Conservation (phyloP, 805 yeast genomes). For the Metschnikowia colocasiae region DNA sequence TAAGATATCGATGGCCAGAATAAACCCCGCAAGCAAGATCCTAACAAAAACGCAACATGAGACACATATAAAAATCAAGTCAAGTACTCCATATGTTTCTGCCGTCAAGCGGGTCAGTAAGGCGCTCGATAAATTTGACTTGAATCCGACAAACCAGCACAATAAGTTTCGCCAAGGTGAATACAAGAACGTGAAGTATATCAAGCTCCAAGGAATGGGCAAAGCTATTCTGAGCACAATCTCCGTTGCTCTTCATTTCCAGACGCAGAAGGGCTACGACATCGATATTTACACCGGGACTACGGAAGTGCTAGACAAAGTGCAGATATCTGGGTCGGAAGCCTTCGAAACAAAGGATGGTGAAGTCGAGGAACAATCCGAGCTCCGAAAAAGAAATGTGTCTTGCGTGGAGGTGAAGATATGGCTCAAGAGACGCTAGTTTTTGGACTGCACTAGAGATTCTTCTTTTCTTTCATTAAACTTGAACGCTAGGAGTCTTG, state of each 20-base stretch:
- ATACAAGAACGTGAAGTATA: constrained; percentile 41
- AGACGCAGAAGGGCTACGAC: constrained; percentile 43
- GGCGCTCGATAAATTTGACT: constrained; percentile 43
- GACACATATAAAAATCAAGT: constrained; percentile 54
- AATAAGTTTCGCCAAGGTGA: constrained; percentile 29
- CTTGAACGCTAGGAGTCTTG: neutral
- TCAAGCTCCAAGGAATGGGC: constrained; percentile 75
- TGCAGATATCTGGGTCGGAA: constrained; percentile 20
- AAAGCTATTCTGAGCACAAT: constrained; percentile 56
- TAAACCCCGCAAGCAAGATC: constrained; percentile 1
- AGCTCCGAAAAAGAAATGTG: constrained; percentile 42
- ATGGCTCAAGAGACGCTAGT: constrained; percentile 25
- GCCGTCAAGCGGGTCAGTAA: constrained; percentile 64
- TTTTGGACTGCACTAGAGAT: neutral
- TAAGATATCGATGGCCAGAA: neutral
- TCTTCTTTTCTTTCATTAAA: neutral
- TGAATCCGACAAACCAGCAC: constrained; percentile 16
- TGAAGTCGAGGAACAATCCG: constrained; percentile 29
- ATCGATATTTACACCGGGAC: constrained; percentile 65
- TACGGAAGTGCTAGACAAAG: constrained; percentile 70
- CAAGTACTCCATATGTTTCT: constrained; percentile 67
- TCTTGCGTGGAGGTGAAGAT: constrained; percentile 46
- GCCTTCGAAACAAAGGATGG: constrained; percentile 18
- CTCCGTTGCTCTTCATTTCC: constrained; percentile 60
- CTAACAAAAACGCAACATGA: constrained; percentile 18